These are phyloP conservation scores for Isatis lusitanica DNA, from an alignment of 441 rosid species.

Conservation along the genomic window DNA sequence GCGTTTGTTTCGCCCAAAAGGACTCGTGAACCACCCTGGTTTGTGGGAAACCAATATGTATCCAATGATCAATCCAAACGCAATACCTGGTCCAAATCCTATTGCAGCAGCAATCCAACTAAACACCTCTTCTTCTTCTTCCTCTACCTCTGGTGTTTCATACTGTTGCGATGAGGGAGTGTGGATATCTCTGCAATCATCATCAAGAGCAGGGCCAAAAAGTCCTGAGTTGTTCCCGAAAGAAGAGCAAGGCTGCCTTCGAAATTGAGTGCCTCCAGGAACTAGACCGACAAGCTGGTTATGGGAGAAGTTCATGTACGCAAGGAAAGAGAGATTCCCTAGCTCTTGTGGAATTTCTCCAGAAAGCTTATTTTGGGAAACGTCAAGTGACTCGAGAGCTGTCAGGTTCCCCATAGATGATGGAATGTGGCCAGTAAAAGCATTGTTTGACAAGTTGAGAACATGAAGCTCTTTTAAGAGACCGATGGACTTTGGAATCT, in stretches of 20 bases:
- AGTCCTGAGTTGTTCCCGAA: not conserved
- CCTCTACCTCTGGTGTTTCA: not conserved
- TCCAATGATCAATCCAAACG: not conserved
- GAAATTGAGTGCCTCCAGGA: conserved; percentile 30
- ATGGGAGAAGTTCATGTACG: conserved; percentile 6
- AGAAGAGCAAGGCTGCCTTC: not conserved
- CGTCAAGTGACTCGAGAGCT: not conserved
- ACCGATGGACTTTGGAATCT: conserved; percentile 23
- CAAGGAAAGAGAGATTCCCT: not conserved
- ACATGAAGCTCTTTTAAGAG: conserved; percentile 12
- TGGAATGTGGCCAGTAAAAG: conserved; percentile 22
- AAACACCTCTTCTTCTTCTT: not conserved
- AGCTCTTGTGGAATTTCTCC: conserved; percentile 22
- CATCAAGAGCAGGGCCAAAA: conserved; percentile 15
- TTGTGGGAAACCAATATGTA: not conserved
- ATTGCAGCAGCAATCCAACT: not conserved
- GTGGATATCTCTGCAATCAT: not conserved
- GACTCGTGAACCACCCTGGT: not conserved
- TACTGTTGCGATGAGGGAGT: not conserved
- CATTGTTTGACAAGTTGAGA: conserved; percentile 32
- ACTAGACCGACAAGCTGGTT: conserved; percentile 26
- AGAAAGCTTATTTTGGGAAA: conserved; percentile 11
- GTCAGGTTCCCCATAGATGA: conserved; percentile 3
- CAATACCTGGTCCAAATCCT: not conserved
- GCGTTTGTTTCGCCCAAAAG: not conserved